phyloP scores from a whole-genome alignment of 306 rosid species.

The Oxytropis ochrocephala region DNA sequence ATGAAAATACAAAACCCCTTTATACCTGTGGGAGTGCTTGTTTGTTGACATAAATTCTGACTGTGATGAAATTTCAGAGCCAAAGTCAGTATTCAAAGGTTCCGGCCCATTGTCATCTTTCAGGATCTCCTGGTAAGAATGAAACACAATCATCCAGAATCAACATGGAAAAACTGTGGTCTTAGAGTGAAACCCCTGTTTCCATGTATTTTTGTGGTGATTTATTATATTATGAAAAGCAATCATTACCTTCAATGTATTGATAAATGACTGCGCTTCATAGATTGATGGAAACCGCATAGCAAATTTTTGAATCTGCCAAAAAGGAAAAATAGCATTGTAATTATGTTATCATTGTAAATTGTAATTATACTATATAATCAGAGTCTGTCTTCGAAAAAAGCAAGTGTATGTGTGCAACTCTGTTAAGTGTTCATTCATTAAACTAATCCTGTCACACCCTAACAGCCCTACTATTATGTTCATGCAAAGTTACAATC shows the following conservation, averaged over 20 bases:
- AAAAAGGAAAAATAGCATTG: background rate
- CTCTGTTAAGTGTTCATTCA: background rate
- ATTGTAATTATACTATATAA: background rate
- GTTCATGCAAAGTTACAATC: background rate
- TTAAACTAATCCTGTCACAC: background rate
- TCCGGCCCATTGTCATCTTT: constrained; percentile 35
- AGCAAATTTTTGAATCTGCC: constrained; percentile 78
- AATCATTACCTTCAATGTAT: constrained; percentile 47
- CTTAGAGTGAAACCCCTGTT: background rate
- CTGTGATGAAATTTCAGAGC: constrained; percentile 57
- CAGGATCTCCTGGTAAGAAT: constrained; percentile 46
- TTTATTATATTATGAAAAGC: background rate
- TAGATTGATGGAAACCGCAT: constrained; percentile 51
- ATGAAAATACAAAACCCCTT: constrained; percentile 9
- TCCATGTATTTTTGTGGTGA: background rate
- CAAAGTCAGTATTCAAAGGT: constrained; percentile 48
- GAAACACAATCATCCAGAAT: constrained; percentile 11
- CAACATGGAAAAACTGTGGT: background rate
- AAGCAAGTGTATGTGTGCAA: background rate
- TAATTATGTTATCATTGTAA: background rate
- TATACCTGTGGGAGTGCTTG: constrained; percentile 40
- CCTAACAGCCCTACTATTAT: background rate
- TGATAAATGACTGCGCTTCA: constrained; percentile 55
- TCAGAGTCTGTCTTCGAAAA: background rate
- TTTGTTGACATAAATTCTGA: constrained; percentile 60